These are phyloP conservation scores for Podospora appendiculata DNA, from an alignment of 495 filamentous ascomycete species.

Conservation along the genomic window DNA sequence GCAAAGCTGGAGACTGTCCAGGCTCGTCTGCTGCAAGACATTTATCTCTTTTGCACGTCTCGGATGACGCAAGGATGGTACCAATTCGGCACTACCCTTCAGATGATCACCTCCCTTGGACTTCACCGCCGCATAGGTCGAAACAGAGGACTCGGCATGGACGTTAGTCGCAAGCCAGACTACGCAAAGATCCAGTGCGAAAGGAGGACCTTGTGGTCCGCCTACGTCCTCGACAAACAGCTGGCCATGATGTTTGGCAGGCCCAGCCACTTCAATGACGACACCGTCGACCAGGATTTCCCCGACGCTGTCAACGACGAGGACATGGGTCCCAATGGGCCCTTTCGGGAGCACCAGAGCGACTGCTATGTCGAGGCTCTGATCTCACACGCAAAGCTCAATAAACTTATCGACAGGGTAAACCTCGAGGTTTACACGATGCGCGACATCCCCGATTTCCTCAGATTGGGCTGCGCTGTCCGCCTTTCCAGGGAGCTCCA, in stretches of 20 bases:
- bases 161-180: conserved; percentile 7
- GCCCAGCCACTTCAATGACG: conserved; percentile 44
- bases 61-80: conserved; percentile 18
- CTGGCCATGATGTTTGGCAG: conserved; percentile 49
- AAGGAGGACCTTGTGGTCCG: conserved; percentile 53
- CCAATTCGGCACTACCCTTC: conserved; percentile 15
- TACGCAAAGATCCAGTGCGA: conserved; percentile 21
- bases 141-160: conserved; percentile 11
- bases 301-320: conserved; percentile 48
- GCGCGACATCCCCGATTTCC: conserved; percentile 30
- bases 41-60: conserved; percentile 20
- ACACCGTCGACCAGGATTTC: conserved; percentile 46
- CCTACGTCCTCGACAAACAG: conserved; percentile 50
- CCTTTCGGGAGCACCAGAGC: conserved; percentile 4
- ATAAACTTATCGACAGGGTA: conserved; percentile 28
- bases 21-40: conserved; percentile 16
- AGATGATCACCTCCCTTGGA: conserved; percentile 18
- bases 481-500: conserved; percentile 30
- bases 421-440: conserved; percentile 42
- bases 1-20: conserved; percentile 16
- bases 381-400: conserved; percentile 1
- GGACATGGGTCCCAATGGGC: conserved; percentile 34
- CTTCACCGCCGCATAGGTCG: conserved; percentile 19
- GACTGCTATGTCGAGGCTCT: conserved; percentile 43
- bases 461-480: conserved; percentile 28